A percentile compares a stretch with the other conserved stretches of the same genome.
Conservation (phyloP, 768 basidiomycete genomes). For the Clavaria fumosa region DNA sequence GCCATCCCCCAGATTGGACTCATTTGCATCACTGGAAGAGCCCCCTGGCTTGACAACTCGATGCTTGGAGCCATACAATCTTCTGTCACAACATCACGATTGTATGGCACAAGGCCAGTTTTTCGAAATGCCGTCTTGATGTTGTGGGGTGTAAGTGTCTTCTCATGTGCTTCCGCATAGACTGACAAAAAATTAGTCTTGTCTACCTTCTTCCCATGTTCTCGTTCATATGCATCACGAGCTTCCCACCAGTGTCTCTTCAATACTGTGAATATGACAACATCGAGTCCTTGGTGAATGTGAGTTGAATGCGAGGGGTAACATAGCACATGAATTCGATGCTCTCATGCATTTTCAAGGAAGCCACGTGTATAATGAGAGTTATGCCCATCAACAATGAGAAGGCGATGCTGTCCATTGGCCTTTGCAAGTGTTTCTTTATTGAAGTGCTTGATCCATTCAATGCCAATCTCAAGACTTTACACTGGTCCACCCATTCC, state of each 20-base stretch:
- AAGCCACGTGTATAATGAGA: slow-evolving; percentile 19
- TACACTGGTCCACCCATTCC: no score
- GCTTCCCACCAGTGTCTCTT: slow-evolving; percentile 10
- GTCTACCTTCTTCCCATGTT: slow-evolving; percentile 11
- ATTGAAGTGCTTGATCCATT: slow-evolving; percentile 18
- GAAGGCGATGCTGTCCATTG: slow-evolving; percentile 14
- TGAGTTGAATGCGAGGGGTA: slow-evolving; percentile 18
- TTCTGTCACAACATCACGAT: slow-evolving; percentile 12
- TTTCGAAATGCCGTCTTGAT: slow-evolving; percentile 12
- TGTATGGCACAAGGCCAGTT: slow-evolving; percentile 13
- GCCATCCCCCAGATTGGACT: slow-evolving; percentile 15
- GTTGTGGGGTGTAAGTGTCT: slow-evolving; percentile 6
- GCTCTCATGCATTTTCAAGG: slow-evolving; percentile 14
- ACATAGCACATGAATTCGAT: slow-evolving; percentile 18
- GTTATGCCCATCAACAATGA: slow-evolving; percentile 25
- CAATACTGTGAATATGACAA: slow-evolving; percentile 9
- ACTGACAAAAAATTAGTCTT: slow-evolving; percentile 18
- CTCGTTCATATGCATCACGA: slow-evolving; percentile 9
- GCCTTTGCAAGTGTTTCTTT: slow-evolving; percentile 11
- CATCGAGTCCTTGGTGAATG: slow-evolving; percentile 12
- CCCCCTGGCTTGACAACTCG: slow-evolving; percentile 9
- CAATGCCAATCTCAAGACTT: no score
- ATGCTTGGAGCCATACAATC: slow-evolving; percentile 15
- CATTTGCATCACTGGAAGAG: slow-evolving; percentile 12
- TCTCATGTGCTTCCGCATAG: slow-evolving; percentile 9